Conservation (phyloP, 768 basidiomycete genomes). For the Xerocomellus amylosporus region DNA sequence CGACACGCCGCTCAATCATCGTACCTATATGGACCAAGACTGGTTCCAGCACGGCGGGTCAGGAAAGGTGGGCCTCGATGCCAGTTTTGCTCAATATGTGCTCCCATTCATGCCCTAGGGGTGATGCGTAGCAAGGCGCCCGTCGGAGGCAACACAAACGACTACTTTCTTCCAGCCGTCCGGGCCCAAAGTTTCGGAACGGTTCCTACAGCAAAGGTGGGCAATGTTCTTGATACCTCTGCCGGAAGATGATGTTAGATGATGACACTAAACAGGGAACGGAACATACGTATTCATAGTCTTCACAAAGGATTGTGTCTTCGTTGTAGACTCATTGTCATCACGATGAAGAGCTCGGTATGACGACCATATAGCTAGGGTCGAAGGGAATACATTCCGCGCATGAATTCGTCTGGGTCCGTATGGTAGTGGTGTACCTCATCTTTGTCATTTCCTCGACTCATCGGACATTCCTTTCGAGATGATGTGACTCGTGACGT, state of each 20-base stretch:
- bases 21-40: too few species aligned
- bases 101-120: too few species aligned
- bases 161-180: slow-evolving; percentile 91
- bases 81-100: too few species aligned
- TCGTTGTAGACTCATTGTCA: slow-evolving; percentile 99
- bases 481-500: slow-evolving; percentile 74
- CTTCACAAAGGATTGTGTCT: slow-evolving; percentile 71
- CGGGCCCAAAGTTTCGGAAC: slow-evolving; percentile 78
- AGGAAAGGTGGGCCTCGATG: too few species aligned
- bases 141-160: slow-evolving; percentile 84
- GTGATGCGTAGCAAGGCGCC: too few species aligned
- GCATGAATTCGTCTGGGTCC: slow-evolving; percentile 89
- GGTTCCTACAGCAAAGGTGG: slow-evolving; percentile 66
- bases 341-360: slow-evolving; percentile 92
- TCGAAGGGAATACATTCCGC: slow-evolving; percentile 70
- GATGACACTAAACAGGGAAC: not conserved
- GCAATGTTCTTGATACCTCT: slow-evolving; percentile 87
- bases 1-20: slow-evolving; percentile 21
- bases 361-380: slow-evolving; percentile 76
- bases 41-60: too few species aligned
- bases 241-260: slow-evolving; percentile 10
- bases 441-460: slow-evolving; percentile 79
- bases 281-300: slow-evolving; percentile 79
- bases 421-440: slow-evolving; percentile 85
- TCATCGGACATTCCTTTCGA: slow-evolving; percentile 58